Base-by-base conservation (phyloP, 2,329 filamentous ascomycete genomes). In the Aspergillus thermomutatus region DNA sequence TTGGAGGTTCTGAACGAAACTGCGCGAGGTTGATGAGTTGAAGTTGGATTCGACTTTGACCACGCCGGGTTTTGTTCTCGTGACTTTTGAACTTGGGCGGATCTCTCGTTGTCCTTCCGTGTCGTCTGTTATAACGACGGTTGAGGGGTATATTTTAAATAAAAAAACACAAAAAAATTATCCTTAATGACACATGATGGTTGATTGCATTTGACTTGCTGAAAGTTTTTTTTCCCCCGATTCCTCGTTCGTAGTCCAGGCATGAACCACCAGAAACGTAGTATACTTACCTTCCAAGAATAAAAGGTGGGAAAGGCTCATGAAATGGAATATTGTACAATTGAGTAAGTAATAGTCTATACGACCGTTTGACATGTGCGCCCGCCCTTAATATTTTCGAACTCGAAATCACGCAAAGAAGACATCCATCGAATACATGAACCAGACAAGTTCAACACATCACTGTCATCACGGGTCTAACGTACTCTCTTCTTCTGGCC, bases 321-420 rank as follows among this genome's bases (percentile, higher is more conserved):
- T 21, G 10, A 14, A 23, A 21, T 26, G 48, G 40, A 60, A 52
- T 67, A 67, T 65, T 61, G 58, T 67, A 66, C 65, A 66, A 63
- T 57, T 52, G 54, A 58, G 59, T 56, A 57, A 58, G 53, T 59
- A 55, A 61, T 46, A 46, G 43, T 46, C 43, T 46, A 46, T 46
- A 46, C 21, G 43, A 46, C 43, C 43, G 8, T 23, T 21, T 46
- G 43, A 46, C 43, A 46, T 60, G 64, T 72, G 66, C 70, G 70
- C 70, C 66, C 66, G 66, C 67, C 66, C 69, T 64, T 66, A 64
- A 69, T 70, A 67, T 69, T 62, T 68, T 63, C 60, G 57, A 59
- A 62, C 62, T 63, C 60, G 64, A 65, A 60, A 61, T 54, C 58
- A 54, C 58, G 59, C 54, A 59, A 52, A 64, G 56, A 64, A 57